Base-by-base conservation (phyloP, 1,284 basidiomycete genomes). In the Melampsora abietis-canadensis region DNA sequence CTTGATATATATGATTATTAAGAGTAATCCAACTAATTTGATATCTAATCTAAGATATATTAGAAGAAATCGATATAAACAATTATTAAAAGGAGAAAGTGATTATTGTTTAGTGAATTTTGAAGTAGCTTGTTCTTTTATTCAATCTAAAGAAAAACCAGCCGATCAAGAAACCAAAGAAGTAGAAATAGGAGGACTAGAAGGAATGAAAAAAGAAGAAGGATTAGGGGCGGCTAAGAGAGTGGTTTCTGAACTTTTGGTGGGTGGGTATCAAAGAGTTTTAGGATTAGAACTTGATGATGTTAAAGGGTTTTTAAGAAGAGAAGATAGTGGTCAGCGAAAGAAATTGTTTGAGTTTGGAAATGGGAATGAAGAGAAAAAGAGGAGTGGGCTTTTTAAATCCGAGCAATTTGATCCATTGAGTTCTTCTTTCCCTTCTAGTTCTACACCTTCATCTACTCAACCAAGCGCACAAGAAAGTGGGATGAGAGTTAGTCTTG, bases 51-150 rank as follows among this genome's bases (percentile, higher is more conserved):
- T 97, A 5, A 84, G 92, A 21, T 97, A 88, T 81, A 89, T 89
- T 0, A 92, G 95, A 78, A 87, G 94, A 24, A 97, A 92, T 83
- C 85, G 92, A 31, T 82, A 84, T 7, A 87, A 89, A 68, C 84
- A 87, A 4, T 84, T 90, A 60, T 84, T 85, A n/a, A 83, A 88
- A 4, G 92, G 92, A 0, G 92, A 96, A 80, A 90, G 92, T 77
- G 88, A 88, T 68, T 97, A 94, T 81, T 96, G 93, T 77, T 85
- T 95, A 37, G 91, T 96, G 81, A 97, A 96, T 82, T 84, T 95
- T 40, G 88, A 94, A 83, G 94, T 94, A 6, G 93, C 94, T 0
- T 91, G 92, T 2, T 92, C 95, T 79, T 97, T 96, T 81, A 84
- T 97, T 54, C 92, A 94, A 83, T 91, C 92, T 79, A 92, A 96